Base-by-base conservation (phyloP, 2,329 filamentous ascomycete genomes). In the Lasiodiplodia hormozganensis region DNA sequence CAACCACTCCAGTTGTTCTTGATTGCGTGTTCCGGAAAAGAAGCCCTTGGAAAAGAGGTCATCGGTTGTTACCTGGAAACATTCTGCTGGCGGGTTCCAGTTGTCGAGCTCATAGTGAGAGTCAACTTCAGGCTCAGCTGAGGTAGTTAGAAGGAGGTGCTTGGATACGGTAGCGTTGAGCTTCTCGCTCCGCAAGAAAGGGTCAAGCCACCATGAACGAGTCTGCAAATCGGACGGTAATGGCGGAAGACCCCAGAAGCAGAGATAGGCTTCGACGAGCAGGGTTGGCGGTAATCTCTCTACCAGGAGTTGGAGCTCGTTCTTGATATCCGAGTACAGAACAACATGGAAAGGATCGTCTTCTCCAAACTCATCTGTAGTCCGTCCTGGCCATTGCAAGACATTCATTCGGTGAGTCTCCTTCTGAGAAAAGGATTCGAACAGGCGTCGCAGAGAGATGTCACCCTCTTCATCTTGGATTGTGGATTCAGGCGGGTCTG, bases 281-380 rank as follows among this genome's bases (percentile, higher is more conserved):
- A 85, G 76, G 11, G 78, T 73, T 8, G 76, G 78, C 0, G 87
- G 74, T 2, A 75, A 57, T 69, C 69, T 67, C 75, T 67, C 68
- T 84, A 72, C 31, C 75, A 75, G 5, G 66, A 81, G 73, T 38
- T 88, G 81, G 2, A 97, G 75, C 34, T 91, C 84, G 0, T 87
- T 84, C 70, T 88, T 82, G 23, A 97, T 83, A 76, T 98, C 96
- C 0, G 89, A 87, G 72, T 90, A 94, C 74, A 97, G 87, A 56
- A 97, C 87, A 3, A 96, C 88, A 43, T 94, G 87, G 72, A 92
- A 97, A 0, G 93, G 92, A 74, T 97, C 95, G 69, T 94, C 90
- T 71, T 93, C 90, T 18, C 86, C 87, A 2, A 88, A 85, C 31
- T 93, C 89, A 76, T 97, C 93, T 70, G 91, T 83, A 0, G 91